Conservation (phyloP, 257 asterid genomes). For the Agastache rugosa region DNA sequence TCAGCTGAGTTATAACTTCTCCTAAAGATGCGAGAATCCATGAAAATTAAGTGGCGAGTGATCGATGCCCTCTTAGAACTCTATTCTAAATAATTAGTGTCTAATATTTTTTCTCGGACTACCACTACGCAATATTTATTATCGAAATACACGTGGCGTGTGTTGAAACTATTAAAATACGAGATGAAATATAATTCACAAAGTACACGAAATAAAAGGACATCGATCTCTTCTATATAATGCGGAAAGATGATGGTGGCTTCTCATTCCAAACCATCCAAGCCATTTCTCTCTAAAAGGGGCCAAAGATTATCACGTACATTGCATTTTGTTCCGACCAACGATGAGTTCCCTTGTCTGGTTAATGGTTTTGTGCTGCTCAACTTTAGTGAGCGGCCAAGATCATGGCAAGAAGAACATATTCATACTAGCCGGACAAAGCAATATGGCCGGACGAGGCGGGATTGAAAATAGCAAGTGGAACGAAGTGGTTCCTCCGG, state of each 20-base stretch:
- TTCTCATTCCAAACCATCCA: constrained; percentile 11
- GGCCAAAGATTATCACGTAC: not conserved
- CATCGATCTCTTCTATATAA: not conserved
- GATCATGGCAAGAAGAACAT: constrained; percentile 39
- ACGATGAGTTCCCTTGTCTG: constrained; percentile 40
- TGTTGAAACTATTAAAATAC: not conserved
- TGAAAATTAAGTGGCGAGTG: not conserved
- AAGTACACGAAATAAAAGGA: not conserved
- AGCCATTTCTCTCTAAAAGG: not conserved
- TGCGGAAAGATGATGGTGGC: not conserved
- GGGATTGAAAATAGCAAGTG: constrained; percentile 52
- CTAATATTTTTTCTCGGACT: not conserved
- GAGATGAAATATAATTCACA: not conserved
- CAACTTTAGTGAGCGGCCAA: constrained; percentile 37
- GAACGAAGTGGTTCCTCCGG: constrained; percentile 57
- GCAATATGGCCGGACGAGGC: constrained; percentile 90
- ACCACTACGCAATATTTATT: not conserved
- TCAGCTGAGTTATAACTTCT: too few species aligned
- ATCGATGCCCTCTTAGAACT: not conserved
- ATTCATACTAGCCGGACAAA: constrained; percentile 79
- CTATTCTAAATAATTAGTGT: not conserved
- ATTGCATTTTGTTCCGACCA: not conserved
- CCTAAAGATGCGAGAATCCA: not conserved
- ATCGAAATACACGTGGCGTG: not conserved
- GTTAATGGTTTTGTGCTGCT: constrained; percentile 46